phyloP scores from a whole-genome alignment of 2,329 filamentous ascomycete genomes.

The Madurella mycetomatis region DNA sequence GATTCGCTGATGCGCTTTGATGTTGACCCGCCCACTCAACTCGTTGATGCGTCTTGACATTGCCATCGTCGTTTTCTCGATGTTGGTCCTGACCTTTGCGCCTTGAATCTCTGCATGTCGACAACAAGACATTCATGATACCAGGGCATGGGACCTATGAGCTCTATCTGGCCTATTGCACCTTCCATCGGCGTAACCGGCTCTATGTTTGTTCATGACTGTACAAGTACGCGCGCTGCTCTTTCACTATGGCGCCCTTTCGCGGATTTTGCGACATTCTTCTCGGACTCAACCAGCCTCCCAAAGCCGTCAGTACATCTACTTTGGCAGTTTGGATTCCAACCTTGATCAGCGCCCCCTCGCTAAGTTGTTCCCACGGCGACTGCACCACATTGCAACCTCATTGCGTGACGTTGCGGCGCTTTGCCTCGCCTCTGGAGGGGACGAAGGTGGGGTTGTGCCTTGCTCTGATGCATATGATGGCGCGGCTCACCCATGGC shows the following conservation, averaged over 20 bases:
- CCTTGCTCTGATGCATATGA: constrained; percentile 10
- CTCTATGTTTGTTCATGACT: constrained; percentile 15
- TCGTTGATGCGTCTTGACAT: constrained; percentile 24
- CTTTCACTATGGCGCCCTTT: background rate
- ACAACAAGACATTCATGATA: constrained; percentile 9
- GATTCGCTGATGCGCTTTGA: constrained; percentile 24
- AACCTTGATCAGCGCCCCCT: background rate
- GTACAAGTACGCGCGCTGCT: constrained; percentile 17
- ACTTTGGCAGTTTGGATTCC: background rate
- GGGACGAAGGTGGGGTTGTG: constrained; percentile 10
- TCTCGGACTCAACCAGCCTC: background rate
- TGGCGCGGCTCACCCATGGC: background rate
- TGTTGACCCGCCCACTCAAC: constrained; percentile 23
- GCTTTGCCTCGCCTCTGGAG: background rate
- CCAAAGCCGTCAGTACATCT: background rate
- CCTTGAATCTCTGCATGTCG: constrained; percentile 15
- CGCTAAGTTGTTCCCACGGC: background rate
- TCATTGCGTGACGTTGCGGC: constrained; percentile 4
- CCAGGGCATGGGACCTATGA: constrained; percentile 14
- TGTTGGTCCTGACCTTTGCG: constrained; percentile 20
- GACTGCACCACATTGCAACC: background rate
- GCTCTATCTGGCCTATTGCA: constrained; percentile 6
- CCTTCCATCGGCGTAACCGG: constrained; percentile 3
- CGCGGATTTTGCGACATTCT: constrained; percentile 6
- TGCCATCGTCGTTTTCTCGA: constrained; percentile 8